Base-by-base conservation (phyloP, 352 stramenopile genomes). In the Pythium apleroticum region DNA sequence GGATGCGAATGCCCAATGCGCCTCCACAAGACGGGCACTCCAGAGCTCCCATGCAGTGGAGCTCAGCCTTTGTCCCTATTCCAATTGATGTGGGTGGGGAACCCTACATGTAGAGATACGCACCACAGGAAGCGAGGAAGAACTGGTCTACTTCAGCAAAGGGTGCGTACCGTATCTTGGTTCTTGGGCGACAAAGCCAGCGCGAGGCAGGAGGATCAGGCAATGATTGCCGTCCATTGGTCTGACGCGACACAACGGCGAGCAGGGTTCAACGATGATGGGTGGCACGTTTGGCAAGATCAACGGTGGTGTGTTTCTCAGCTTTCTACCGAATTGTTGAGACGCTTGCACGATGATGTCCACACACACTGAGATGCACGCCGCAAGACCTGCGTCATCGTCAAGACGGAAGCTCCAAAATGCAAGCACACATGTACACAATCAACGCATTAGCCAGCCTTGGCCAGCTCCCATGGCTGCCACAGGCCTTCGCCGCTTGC, bases 391-490 rank as follows among this genome's bases (percentile, higher is more conserved):
- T 9, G 30, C 8, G 35, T 14, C 35, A n/a, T 14, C 35, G 3
- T 43, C 7, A 43, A 43, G 9, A 19, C 6, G 35, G 14, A 43
- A 19, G 15, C 10, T 43, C 14, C 35, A 43, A 10, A 10, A 43
- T 43, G 7, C 35, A 43, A 43, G 30, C 57, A 57, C 27, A 53
- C 27, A 35, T 30, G 25, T 17, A n/a, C 11, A 22, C 20, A 27
- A 53, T n/a, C 20, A 45, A 39, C 52, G 19, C 33, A 9, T 48
- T 69, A 90, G 1, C 74, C 76, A 4, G 74, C 80, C 39, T 74
- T 75, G 15, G 82, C 78, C 9, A 91, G 71, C 63, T 93, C 85
- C 85, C 81, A 93, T 3, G 81, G 81, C 62, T 93, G 77, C 85
- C 85, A 93, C 31, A 93, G 59, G 28, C 77, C 71, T 41, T 93